These are phyloP conservation scores for Corynascus novoguineensis DNA, from an alignment of 495 filamentous ascomycete genomes.

Conservation along the genomic window DNA sequence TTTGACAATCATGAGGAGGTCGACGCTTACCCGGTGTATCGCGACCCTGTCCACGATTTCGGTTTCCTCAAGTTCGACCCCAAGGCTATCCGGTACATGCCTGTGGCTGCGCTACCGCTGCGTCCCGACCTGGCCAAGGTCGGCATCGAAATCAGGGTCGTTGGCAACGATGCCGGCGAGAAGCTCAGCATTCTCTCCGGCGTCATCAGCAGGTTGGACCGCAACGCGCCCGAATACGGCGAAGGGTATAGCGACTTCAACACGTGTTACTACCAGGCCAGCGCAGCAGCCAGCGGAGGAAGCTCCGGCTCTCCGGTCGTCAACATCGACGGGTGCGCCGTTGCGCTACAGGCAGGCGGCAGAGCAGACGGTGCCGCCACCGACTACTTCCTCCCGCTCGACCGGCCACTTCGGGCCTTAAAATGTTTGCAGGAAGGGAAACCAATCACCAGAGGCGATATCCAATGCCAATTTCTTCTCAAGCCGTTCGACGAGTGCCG, in stretches of 20 bases:
- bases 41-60: constrained; percentile 98
- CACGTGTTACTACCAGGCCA: constrained; percentile 98
- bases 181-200: constrained; percentile 98
- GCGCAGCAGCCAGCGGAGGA: constrained; percentile 90
- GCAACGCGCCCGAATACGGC: constrained; percentile 96
- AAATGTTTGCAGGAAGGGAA: constrained; percentile 72
- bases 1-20: constrained; percentile 99
- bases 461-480: constrained; percentile 94
- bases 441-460: constrained; percentile 81
- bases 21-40: constrained; percentile 95
- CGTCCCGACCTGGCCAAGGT: constrained; percentile 87
- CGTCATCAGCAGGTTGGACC: constrained; percentile 90
- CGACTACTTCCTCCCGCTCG: constrained; percentile 94
- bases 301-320: constrained; percentile 97
- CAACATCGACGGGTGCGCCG: constrained; percentile 86
- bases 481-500: constrained; percentile 98
- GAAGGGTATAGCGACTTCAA: constrained; percentile 99
- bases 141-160: constrained; percentile 88
- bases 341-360: constrained; percentile 92
- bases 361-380: constrained; percentile 91
- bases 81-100: constrained; percentile 93
- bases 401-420: constrained; percentile 80
- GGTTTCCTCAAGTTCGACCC: constrained; percentile 95
- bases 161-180: constrained; percentile 97
- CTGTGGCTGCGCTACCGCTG: constrained; percentile 68